Evolutionary conservation across 2,329 filamentous ascomycete genomes (phyloP).

Genomic region (Cadophora sp.): DNA sequence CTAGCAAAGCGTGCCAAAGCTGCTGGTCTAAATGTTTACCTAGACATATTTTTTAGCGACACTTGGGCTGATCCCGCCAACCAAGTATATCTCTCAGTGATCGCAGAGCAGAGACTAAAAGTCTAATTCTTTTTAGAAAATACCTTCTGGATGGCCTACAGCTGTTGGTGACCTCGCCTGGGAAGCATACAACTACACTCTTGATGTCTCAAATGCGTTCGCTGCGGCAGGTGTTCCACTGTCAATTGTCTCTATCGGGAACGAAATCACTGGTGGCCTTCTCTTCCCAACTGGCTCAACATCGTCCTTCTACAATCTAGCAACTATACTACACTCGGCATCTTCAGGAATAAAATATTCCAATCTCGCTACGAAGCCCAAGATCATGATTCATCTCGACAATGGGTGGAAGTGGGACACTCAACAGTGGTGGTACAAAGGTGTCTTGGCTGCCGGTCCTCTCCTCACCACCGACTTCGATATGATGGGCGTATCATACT

Average conservation of each 20-base stretch:
- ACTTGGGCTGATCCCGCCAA: constrained; percentile 74
- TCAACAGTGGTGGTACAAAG: constrained; percentile 66
- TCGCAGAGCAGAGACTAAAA: not conserved
- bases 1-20: constrained; percentile 70
- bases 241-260: constrained; percentile 72
- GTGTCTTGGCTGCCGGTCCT: constrained; percentile 58
- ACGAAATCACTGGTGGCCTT: constrained; percentile 73
- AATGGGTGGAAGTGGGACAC: constrained; percentile 76
- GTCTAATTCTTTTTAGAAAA: constrained; percentile 45
- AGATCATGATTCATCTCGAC: constrained; percentile 78
- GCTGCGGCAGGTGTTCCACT: constrained; percentile 60
- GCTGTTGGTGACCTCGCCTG: constrained; percentile 63
- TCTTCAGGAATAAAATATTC: constrained; percentile 70
- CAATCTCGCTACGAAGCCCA: constrained; percentile 59
- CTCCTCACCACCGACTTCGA: constrained; percentile 66
- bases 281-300: constrained; percentile 69
- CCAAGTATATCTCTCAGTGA: constrained; percentile 50
- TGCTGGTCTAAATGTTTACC: constrained; percentile 61
- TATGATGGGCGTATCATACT: constrained; percentile 75
- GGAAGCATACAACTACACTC: constrained; percentile 73
- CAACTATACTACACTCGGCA: constrained; percentile 67
- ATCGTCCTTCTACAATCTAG: constrained; percentile 63
- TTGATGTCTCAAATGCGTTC: constrained; percentile 66
- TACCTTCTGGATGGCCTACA: constrained; percentile 68
- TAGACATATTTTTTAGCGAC: constrained; percentile 72